Base-by-base conservation (phyloP, 169 alveolate genomes). In the Eimeria praecox region DNA sequence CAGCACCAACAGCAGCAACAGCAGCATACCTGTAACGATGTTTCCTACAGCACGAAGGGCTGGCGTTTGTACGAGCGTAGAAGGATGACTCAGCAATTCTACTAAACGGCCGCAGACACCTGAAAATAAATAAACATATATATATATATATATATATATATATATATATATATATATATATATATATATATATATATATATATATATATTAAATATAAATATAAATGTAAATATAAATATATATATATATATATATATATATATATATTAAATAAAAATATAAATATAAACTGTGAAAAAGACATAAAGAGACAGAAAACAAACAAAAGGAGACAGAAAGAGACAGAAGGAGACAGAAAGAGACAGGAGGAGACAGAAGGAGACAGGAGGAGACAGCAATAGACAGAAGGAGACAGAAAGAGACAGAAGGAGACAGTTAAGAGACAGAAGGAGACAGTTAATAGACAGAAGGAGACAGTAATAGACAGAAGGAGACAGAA, bases 21-120 rank as follows among this genome's bases (percentile, higher is more conserved):
- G 92, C 92, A 85, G 92, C 78, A 85, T 30, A 38, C 59, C 42
- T 16, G 62, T 85, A 42, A 96, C 97, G 93, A 98, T 96, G 97
- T 99, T 99, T 40, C 99, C 99, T 33, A 99, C 98, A n/a, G 99
- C 97, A 71, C 99, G 78, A 8, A 99, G 97, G 4, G 99, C 99
- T 22, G 99, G 99, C 12, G 99, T 98, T 95, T 98, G 99, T 33
- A 99, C 98, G 77, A 98, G 97, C 35, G 98, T 96, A 20, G 97
- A 96, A 14, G 97, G 90, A 93, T 98, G 99, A n/a, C 96, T 97
- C 87, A 99, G 96, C 49, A 99, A 97, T 77, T 98, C 99, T 6
- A 99, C 99, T 38, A 99, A 97, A n/a, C 99, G 97, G 12, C 98
- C 98, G 38, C 99, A 97, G n/a, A 98, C 99, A 35, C 98, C 99